Conservation (phyloP, 129 eudicot species). For the Silybum marianum region DNA sequence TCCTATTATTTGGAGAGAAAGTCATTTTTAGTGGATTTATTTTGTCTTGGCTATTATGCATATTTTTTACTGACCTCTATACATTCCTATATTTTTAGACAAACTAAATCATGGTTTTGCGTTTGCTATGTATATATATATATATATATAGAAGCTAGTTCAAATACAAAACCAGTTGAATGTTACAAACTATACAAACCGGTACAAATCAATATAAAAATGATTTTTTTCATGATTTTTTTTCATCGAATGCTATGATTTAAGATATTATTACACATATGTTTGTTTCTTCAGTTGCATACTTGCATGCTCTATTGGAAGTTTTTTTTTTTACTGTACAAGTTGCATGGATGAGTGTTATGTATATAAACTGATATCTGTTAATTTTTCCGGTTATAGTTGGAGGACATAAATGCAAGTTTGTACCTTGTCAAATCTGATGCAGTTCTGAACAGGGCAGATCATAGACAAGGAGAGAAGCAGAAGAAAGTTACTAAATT, state of each 20-base stretch:
- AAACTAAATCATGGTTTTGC: constrained; percentile 17
- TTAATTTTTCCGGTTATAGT: constrained; percentile 57
- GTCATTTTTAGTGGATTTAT: neutral
- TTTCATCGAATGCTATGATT: too few relatives aligned
- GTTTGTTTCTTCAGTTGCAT: constrained; percentile 11
- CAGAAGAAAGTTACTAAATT: constrained; percentile 87
- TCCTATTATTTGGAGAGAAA: neutral
- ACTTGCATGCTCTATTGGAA: constrained; percentile 24
- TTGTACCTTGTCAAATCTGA: constrained; percentile 99
- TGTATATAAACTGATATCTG: constrained; percentile 36
- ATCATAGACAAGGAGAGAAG: constrained; percentile 90
- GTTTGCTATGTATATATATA: neutral
- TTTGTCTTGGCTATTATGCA: neutral
- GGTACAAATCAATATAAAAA: too few relatives aligned
- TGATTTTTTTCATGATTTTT: too few relatives aligned
- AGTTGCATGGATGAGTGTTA: constrained; percentile 12
- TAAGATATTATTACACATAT: too few relatives aligned
- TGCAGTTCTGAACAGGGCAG: constrained; percentile 81
- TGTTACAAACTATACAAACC: too few relatives aligned
- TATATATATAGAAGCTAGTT: too few relatives aligned
- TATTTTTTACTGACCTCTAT: neutral
- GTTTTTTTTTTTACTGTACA: constrained; percentile 7
- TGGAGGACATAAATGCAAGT: constrained; percentile 99
- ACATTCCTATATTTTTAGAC: neutral
- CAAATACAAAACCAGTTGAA: too few relatives aligned